A percentile compares a stretch with the other conserved stretches of the same genome.
These are phyloP conservation scores for Ceratocystiopsis minuta DNA, from an alignment of 2,329 filamentous ascomycete species.

Conservation along the genomic window DNA sequence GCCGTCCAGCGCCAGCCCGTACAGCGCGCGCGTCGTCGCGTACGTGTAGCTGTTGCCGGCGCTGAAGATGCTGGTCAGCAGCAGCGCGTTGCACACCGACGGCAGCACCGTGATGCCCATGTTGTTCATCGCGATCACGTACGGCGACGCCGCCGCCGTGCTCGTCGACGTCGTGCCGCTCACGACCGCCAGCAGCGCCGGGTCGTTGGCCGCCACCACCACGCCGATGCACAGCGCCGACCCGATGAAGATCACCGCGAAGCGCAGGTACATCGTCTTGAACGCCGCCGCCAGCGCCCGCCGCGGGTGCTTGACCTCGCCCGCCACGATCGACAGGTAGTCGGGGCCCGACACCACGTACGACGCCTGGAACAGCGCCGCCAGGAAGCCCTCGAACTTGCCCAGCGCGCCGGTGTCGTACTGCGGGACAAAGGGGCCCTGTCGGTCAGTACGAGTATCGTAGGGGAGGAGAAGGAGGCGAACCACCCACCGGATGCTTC, in stretches of 20 bases:
- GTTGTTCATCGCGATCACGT: slow-evolving; percentile 39
- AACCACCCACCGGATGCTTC: slow-evolving; percentile 15
- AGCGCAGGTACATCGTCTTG: slow-evolving; percentile 48
- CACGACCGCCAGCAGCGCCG: slow-evolving; percentile 31
- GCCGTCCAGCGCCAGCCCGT: slow-evolving; percentile 38
- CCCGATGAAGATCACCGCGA: slow-evolving; percentile 48
- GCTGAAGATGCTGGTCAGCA: slow-evolving; percentile 40
- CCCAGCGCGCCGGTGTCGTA: slow-evolving; percentile 19
- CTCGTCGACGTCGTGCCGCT: slow-evolving; percentile 29
- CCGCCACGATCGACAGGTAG: slow-evolving; percentile 33
- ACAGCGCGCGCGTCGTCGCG: slow-evolving; percentile 41
- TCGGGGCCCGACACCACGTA: slow-evolving; percentile 36
- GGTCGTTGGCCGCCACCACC: slow-evolving; percentile 41
- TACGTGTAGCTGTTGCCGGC: slow-evolving; percentile 46
- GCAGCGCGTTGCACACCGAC: slow-evolving; percentile 42
- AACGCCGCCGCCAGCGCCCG: slow-evolving; percentile 42
- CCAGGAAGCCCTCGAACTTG: slow-evolving; percentile 23
- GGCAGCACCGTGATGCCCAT: slow-evolving; percentile 34
- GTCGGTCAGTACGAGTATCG: too few species aligned
- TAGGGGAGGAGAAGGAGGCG: too few species aligned
- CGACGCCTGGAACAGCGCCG: slow-evolving; percentile 20
- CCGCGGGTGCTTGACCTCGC: slow-evolving; percentile 39
- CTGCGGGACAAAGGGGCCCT: slow-evolving; percentile 23
- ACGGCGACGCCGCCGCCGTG: slow-evolving; percentile 30
- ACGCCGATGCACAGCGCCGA: slow-evolving; percentile 46